These are phyloP conservation scores for Trichoderma simmonsii DNA, from an alignment of 2,329 filamentous ascomycete species.

Conservation along the genomic window DNA sequence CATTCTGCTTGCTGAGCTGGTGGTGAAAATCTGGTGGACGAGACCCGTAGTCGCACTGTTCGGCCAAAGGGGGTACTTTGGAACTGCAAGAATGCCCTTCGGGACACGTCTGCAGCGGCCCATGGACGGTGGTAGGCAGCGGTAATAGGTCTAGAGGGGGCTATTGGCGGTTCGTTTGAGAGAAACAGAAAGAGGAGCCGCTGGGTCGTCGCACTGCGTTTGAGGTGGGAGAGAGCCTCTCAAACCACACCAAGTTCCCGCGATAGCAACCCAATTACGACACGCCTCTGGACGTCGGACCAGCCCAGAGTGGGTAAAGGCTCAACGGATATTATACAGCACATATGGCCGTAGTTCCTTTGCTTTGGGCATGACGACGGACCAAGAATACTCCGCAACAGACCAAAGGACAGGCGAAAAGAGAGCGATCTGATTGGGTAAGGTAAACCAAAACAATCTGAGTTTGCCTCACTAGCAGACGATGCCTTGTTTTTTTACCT, in stretches of 20 bases:
- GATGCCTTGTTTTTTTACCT: background rate
- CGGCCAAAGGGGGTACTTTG: slow-evolving; percentile 13
- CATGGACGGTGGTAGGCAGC: background rate
- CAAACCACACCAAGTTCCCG: slow-evolving; percentile 1
- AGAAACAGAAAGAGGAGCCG: slow-evolving; percentile 16
- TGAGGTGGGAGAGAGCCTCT: slow-evolving; percentile 12
- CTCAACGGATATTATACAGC: slow-evolving; percentile 6
- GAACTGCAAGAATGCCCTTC: slow-evolving; percentile 15
- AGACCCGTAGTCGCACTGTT: slow-evolving; percentile 7
- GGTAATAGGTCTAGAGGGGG: background rate
- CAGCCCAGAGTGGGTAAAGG: slow-evolving; percentile 5
- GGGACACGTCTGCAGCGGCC: slow-evolving; percentile 14
- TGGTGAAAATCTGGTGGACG: slow-evolving; percentile 4
- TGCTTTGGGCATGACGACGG: slow-evolving; percentile 11
- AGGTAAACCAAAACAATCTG: background rate
- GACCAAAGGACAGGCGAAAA: slow-evolving; percentile 2
- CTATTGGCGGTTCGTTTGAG: slow-evolving; percentile 10
- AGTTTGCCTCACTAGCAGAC: background rate
- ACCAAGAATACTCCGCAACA: slow-evolving; percentile 9
- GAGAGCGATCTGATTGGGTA: background rate
- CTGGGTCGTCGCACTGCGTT: slow-evolving; percentile 16
- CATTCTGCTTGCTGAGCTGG: slow-evolving; percentile 3
- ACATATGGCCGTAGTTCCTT: slow-evolving; percentile 2
- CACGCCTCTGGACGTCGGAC: slow-evolving; percentile 5
- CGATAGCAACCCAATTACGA: slow-evolving; percentile 17